Percentiles rank a stretch among this genome's conserved stretches.
Evolutionary conservation across 2,329 filamentous ascomycete genomes (phyloP).

Genomic region (Aureobasidium sp.): DNA sequence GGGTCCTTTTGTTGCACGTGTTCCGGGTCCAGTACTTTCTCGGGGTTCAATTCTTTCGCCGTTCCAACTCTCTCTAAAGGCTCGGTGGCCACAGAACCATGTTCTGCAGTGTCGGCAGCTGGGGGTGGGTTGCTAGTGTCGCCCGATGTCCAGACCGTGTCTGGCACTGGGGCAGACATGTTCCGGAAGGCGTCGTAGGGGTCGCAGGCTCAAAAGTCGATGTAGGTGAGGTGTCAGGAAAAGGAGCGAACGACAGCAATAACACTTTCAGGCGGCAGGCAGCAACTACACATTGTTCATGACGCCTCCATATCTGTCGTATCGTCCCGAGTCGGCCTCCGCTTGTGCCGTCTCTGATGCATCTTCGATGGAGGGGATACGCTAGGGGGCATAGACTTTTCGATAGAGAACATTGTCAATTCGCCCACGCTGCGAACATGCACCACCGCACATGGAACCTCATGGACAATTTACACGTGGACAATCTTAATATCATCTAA

Average conservation of each 20-base stretch:
- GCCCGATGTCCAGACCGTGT: conserved; percentile 28
- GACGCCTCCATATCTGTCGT: conserved; percentile 6
- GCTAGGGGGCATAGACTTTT: neutral
- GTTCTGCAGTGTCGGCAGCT: conserved; percentile 24
- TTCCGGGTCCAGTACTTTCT: conserved; percentile 25
- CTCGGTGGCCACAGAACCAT: conserved; percentile 33
- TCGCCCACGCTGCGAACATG: neutral
- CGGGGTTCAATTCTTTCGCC: conserved; percentile 26
- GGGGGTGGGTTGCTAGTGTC: conserved; percentile 28
- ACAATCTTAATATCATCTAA: neutral
- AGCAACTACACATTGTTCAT: neutral
- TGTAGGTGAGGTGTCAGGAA: neutral
- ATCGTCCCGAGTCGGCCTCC: conserved; percentile 8
- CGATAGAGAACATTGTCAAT: neutral
- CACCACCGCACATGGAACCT: neutral
- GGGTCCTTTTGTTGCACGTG: conserved; percentile 14
- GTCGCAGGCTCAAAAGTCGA: neutral
- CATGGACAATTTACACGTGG: neutral
- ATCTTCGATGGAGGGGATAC: neutral
- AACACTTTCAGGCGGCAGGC: neutral
- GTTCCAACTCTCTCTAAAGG: conserved; percentile 27
- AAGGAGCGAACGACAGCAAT: neutral
- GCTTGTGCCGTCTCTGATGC: neutral
- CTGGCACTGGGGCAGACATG: conserved; percentile 22
- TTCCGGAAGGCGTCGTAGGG: neutral